Percentiles rank a stretch among this genome's conserved stretches.
phyloP scores from a whole-genome alignment of 1,284 basidiomycete species.

The Polyporus tsugae region DNA sequence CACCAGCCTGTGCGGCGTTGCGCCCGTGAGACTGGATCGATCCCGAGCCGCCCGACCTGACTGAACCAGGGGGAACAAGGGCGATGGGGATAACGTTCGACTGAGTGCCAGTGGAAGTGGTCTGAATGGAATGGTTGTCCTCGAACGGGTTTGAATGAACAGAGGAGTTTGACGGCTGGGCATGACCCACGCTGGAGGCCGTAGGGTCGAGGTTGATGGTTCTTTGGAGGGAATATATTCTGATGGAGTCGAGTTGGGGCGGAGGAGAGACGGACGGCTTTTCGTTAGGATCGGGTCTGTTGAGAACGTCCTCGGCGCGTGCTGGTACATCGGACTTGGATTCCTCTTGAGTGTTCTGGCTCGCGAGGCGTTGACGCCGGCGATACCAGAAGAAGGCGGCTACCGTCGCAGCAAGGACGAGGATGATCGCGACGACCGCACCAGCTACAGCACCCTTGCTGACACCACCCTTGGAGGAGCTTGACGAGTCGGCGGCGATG shows the following conservation, averaged over 20 bases:
- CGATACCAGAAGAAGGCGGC: slow-evolving; percentile 71
- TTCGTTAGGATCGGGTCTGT: slow-evolving; percentile 79
- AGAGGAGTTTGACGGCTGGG: slow-evolving; percentile 42
- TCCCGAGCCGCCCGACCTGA: slow-evolving; percentile 39
- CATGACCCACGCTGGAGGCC: slow-evolving; percentile 42
- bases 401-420: slow-evolving; percentile 62
- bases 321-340: slow-evolving; percentile 71
- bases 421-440: slow-evolving; percentile 67
- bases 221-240: slow-evolving; percentile 58
- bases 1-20: slow-evolving; percentile 24
- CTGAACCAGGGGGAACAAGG: slow-evolving; percentile 69
- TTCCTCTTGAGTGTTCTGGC: slow-evolving; percentile 46
- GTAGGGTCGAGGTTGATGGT: slow-evolving; percentile 67
- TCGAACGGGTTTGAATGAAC: slow-evolving; percentile 73
- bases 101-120: slow-evolving; percentile 71
- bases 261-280: slow-evolving; percentile 49
- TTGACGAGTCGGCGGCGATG: slow-evolving; percentile 41
- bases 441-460: slow-evolving; percentile 79
- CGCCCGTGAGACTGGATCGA: slow-evolving; percentile 45
- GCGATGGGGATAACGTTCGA: slow-evolving; percentile 89
- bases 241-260: slow-evolving; percentile 48
- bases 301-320: slow-evolving; percentile 77
- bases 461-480: slow-evolving; percentile 48
- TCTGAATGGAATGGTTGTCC: slow-evolving; percentile 80
- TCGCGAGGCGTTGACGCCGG: slow-evolving; percentile 48